Evolutionary conservation across 176 grass and related monocot species (phyloP).

Genomic region (Lolium perenne): DNA sequence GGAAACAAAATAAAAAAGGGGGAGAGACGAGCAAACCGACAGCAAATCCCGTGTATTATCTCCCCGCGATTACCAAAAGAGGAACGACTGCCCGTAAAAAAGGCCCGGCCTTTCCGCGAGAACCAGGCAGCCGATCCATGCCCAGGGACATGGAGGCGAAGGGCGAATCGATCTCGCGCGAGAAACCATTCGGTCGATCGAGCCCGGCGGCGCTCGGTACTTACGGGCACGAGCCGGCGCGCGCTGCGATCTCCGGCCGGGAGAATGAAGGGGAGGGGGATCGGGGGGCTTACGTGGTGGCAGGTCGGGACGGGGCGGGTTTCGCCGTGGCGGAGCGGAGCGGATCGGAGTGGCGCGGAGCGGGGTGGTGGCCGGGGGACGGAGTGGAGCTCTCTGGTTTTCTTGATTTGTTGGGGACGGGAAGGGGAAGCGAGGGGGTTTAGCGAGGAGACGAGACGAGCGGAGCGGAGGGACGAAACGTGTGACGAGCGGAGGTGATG

Average conservation of each 20-base stretch:
- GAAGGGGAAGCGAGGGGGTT: conserved; percentile 16
- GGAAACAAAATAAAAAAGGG: background rate
- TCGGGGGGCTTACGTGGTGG: too few species aligned
- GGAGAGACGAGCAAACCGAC: background rate
- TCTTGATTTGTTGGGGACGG: background rate
- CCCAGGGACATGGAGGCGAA: background rate
- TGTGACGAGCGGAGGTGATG: conserved; percentile 18
- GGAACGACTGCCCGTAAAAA: background rate
- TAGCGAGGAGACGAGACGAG: background rate
- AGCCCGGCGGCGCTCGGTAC: background rate
- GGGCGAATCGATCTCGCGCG: background rate
- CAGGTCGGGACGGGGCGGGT: background rate
- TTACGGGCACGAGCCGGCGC: conserved; percentile 4
- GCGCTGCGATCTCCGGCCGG: conserved; percentile 16
- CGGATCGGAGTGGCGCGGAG: conserved; percentile 20
- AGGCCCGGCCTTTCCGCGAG: conserved; percentile 9
- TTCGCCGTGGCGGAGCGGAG: background rate
- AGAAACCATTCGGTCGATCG: background rate
- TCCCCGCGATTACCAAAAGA: background rate
- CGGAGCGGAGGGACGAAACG: conserved; percentile 4
- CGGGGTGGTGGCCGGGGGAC: background rate
- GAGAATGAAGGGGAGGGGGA: background rate
- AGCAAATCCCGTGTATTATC: conserved; percentile 29
- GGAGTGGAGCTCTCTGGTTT: background rate
- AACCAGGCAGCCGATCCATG: background rate